Evolutionary conservation across 352 stramenopile genomes (phyloP), one percentile per base, ranked within the genome.

Genomic region (Elongisporangium prolatum): DNA sequence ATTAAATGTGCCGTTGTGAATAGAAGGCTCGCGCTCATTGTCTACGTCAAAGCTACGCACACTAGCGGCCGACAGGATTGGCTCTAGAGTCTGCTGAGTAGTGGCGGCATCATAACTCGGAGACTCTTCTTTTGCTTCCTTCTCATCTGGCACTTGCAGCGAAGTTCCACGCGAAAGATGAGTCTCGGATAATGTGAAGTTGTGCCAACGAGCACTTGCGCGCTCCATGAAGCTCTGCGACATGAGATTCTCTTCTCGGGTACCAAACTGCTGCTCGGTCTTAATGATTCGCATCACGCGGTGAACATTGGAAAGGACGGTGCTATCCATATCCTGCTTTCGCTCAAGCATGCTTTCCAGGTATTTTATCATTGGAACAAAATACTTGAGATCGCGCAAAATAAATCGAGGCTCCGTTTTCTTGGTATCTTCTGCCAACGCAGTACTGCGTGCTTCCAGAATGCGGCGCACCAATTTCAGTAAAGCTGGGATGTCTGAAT

Each of bases 401-500:
- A 72, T 64, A 47, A 80, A 91, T 1, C 72, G 57, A 2, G 66
- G 63, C 5, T 77, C 59, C 20, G 69, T 56, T 14, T 77, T 81
- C 37, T 57, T 70, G 22, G 56, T 63, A 20, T 57, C 62, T 51
- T 80, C 71, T 34, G 54, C 49, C 0, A 73, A 47, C n/a, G 57
- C 53, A 8, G 75, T 61, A 4, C 63, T 69, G 18, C 80, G 76
- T n/a, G 80, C 71, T 48, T 93, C 84, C 21, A 93, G 60, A 4
- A 90, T 67, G 48, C 81, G 81, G n/a, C 84, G 81, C 22, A 93
- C 68, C 17, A 90, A 50, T 56, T 93, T 93, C 13, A 91, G 40
- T 5, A 91, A 64, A 5, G 69, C 67, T 11, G 84, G 80, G 53
- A 89, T 84, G 44, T 93, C 84, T 2, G 75, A 64, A 37, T 93